phyloP scores from a whole-genome alignment of 2,329 filamentous ascomycete species.

The Amphichorda felina region DNA sequence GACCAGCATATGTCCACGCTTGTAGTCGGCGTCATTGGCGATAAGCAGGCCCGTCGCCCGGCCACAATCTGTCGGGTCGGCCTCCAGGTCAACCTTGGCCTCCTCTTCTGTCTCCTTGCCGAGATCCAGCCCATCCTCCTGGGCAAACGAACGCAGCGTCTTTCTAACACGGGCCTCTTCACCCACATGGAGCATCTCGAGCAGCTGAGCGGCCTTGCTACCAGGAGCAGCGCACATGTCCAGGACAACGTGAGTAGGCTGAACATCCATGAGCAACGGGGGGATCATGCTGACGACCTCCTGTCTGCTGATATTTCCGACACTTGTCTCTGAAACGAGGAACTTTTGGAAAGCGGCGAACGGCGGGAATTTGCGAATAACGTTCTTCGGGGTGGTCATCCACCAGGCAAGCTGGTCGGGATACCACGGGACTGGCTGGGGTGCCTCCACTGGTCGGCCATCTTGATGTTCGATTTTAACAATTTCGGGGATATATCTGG shows the following conservation, averaged over 20 bases:
- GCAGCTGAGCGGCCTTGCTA: constrained; percentile 89
- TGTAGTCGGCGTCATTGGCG: constrained; percentile 95
- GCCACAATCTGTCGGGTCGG: constrained; percentile 62
- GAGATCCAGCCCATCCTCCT: constrained; percentile 45
- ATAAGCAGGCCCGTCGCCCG: constrained; percentile 84
- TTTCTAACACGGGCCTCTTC: constrained; percentile 79
- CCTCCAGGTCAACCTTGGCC: constrained; percentile 38
- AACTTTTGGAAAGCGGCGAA: constrained; percentile 97
- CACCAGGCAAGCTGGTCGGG: constrained; percentile 91
- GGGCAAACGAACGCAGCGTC: constrained; percentile 51
- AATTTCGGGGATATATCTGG: constrained; percentile 85
- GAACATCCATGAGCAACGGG: constrained; percentile 81
- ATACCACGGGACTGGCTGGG: constrained; percentile 78
- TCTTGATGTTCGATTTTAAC: constrained; percentile 73
- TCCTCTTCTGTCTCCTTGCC: constrained; percentile 34
- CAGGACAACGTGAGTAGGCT: constrained; percentile 82
- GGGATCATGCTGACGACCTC: constrained; percentile 99
- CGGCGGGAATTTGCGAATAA: constrained; percentile 84
- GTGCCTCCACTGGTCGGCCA: constrained; percentile 70
- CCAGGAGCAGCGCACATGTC: constrained; percentile 96
- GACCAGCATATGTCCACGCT: constrained; percentile 91
- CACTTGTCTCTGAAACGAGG: constrained; percentile 90
- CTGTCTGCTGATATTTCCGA: constrained; percentile 95
- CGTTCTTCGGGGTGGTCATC: constrained; percentile 96
- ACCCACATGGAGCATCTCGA: constrained; percentile 87